Conservation (phyloP, 106 monocot species). For the Dioscorea dumetorum region DNA sequence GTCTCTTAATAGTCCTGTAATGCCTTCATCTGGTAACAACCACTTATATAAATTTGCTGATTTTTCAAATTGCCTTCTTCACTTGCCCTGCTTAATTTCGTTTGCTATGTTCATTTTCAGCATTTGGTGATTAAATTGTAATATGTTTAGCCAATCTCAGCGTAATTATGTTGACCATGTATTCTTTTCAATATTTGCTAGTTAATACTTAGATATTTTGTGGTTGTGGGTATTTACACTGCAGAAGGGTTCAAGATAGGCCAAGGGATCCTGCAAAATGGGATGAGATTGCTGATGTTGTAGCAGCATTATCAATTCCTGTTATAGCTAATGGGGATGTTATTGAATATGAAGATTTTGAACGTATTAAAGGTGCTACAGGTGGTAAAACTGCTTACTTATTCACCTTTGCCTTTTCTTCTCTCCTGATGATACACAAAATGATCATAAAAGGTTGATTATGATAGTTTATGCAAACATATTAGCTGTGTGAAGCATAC, state of each 20-base stretch:
- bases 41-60: too few species aligned
- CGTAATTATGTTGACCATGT: too few species aligned
- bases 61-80: slow-evolving; percentile 1
- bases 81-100: neutral
- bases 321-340: slow-evolving; percentile 99
- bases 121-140: too few species aligned
- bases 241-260: slow-evolving; percentile 86
- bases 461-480: neutral
- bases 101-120: neutral
- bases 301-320: slow-evolving; percentile 81
- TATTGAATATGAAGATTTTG: slow-evolving; percentile 92
- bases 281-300: slow-evolving; percentile 88
- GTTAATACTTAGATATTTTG: too few species aligned
- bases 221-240: neutral
- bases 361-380: slow-evolving; percentile 67
- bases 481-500: neutral
- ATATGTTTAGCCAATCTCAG: too few species aligned
- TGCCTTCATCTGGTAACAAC: too few species aligned
- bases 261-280: slow-evolving; percentile 96
- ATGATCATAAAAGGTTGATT: neutral
- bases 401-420: neutral
- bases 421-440: neutral
- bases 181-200: too few species aligned
- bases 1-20: too few species aligned
- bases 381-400: slow-evolving; percentile 23